A percentile compares a stretch with the other conserved stretches of the same genome.
These are phyloP conservation scores for Trematosphaeria pertusa DNA, from an alignment of 2,329 filamentous ascomycete genomes.

Conservation along the genomic window DNA sequence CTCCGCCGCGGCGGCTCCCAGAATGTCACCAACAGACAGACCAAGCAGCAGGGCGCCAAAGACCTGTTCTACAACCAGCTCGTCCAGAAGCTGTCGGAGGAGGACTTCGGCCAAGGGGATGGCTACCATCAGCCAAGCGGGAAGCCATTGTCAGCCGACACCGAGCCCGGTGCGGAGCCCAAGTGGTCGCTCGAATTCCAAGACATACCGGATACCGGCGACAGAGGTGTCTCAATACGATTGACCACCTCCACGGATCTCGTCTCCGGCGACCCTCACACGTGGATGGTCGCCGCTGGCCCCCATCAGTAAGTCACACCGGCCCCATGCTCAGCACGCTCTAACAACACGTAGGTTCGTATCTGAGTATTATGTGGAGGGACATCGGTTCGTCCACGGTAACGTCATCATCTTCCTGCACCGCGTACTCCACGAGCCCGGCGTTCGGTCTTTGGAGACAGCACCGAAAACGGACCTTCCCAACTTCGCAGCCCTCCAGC, in stretches of 20 bases:
- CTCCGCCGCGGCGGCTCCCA: slow-evolving; percentile 47
- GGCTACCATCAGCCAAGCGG: slow-evolving; percentile 12
- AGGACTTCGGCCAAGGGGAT: slow-evolving; percentile 41
- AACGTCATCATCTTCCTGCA: slow-evolving; percentile 65
- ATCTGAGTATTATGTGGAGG: slow-evolving; percentile 64
- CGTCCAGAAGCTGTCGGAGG: slow-evolving; percentile 50
- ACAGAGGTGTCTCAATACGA: slow-evolving; percentile 61
- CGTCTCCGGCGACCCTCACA: slow-evolving; percentile 57
- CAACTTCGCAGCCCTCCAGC: slow-evolving; percentile 53
- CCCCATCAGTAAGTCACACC: slow-evolving; percentile 55
- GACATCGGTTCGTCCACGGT: slow-evolving; percentile 64
- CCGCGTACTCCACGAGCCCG: slow-evolving; percentile 59
- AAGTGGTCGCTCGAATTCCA: slow-evolving; percentile 50
- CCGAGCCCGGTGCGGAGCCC: slow-evolving; percentile 31
- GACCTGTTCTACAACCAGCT: slow-evolving; percentile 63
- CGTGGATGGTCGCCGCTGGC: slow-evolving; percentile 60
- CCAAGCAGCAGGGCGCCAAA: slow-evolving; percentile 45
- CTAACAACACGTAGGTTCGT: slow-evolving; percentile 56
- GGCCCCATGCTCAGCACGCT: slow-evolving; percentile 11
- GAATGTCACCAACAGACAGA: slow-evolving; percentile 37
- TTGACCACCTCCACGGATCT: slow-evolving; percentile 58
- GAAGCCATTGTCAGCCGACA: slow-evolving; percentile 28
- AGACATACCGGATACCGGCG: slow-evolving; percentile 56
- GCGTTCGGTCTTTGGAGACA: slow-evolving; percentile 40
- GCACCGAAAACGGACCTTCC: slow-evolving; percentile 49